These are phyloP conservation scores for Rhazya stricta DNA, from an alignment of 257 asterid genomes.

Conservation along the genomic window DNA sequence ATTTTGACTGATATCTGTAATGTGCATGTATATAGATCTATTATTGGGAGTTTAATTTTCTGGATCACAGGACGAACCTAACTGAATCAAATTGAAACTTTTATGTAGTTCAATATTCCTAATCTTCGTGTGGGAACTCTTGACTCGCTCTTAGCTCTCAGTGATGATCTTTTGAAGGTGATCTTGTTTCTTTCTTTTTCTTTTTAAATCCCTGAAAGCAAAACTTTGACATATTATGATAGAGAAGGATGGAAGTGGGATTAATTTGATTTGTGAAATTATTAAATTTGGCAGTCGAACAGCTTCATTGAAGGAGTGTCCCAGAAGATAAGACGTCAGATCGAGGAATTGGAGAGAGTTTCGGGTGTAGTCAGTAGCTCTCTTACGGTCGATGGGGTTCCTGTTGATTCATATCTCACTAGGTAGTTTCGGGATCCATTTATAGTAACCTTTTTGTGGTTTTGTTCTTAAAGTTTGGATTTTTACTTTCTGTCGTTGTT, in stretches of 20 bases:
- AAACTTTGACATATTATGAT: not conserved
- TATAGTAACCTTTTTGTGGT: not conserved
- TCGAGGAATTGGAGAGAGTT: constrained; percentile 86
- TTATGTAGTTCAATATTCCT: constrained; percentile 73
- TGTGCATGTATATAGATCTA: constrained; percentile 23
- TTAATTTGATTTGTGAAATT: constrained; percentile 7
- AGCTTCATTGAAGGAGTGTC: constrained; percentile 84
- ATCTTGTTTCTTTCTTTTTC: constrained; percentile 3
- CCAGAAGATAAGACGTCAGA: constrained; percentile 78
- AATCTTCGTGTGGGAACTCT: constrained; percentile 91
- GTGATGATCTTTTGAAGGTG: constrained; percentile 83
- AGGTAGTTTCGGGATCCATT: constrained; percentile 34
- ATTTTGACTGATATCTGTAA: not conserved
- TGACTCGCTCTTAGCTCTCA: constrained; percentile 72
- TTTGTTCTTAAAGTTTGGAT: constrained; percentile 3
- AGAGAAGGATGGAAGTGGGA: not conserved
- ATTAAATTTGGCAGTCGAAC: constrained; percentile 52
- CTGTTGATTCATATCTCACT: constrained; percentile 89
- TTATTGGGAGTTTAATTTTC: not conserved
- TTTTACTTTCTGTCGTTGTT: constrained; percentile 2
- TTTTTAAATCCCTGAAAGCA: not conserved
- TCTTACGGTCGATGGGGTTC: constrained; percentile 90
- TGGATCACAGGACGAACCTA: constrained; percentile 2
- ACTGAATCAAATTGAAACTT: constrained; percentile 9
- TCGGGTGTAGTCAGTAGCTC: constrained; percentile 71